A percentile compares a stretch with the other conserved stretches of the same genome.
Evolutionary conservation across 176 grass and related monocot species (phyloP).

Genomic region (Luzula sylvatica): DNA sequence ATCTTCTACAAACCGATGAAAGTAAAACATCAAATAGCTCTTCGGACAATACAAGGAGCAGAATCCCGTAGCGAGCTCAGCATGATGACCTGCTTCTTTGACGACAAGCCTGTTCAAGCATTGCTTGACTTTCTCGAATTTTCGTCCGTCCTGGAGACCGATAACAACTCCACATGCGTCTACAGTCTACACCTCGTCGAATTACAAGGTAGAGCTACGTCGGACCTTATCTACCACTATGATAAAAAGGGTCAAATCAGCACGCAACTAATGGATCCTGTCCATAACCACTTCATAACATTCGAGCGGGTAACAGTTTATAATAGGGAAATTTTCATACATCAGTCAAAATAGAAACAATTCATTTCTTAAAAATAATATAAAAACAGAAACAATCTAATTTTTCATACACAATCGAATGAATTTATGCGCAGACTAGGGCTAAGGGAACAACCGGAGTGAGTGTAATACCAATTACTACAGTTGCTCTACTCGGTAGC

Average conservation of each 20-base stretch:
- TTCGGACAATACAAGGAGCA: constrained; percentile 14
- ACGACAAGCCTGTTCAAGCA: constrained; percentile 15
- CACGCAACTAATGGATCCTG: constrained; percentile 5
- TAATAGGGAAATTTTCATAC: neutral
- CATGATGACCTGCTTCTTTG: constrained; percentile 10
- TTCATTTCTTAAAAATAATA: too few relatives aligned
- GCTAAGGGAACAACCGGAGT: constrained; percentile 9
- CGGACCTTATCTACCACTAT: constrained; percentile 25
- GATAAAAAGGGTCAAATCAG: constrained; percentile 18
- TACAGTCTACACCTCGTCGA: constrained; percentile 30
- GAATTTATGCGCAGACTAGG: neutral
- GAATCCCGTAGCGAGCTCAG: constrained; percentile 9
- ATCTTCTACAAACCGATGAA: constrained; percentile 21
- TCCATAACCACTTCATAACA: constrained; percentile 24
- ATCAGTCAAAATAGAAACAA: too few relatives aligned
- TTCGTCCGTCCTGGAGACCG: neutral
- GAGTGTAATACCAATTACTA: constrained; percentile 22
- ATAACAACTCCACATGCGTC: neutral
- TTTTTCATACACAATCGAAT: too few relatives aligned
- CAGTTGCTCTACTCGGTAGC: constrained; percentile 19
- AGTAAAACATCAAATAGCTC: neutral
- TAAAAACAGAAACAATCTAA: too few relatives aligned
- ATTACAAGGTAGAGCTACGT: constrained; percentile 6
- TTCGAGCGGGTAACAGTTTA: constrained; percentile 8
- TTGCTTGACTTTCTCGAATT: constrained; percentile 19